Evolutionary conservation across 1,139 yeast species (phyloP).

Genomic region (Fermentozyma sake): DNA sequence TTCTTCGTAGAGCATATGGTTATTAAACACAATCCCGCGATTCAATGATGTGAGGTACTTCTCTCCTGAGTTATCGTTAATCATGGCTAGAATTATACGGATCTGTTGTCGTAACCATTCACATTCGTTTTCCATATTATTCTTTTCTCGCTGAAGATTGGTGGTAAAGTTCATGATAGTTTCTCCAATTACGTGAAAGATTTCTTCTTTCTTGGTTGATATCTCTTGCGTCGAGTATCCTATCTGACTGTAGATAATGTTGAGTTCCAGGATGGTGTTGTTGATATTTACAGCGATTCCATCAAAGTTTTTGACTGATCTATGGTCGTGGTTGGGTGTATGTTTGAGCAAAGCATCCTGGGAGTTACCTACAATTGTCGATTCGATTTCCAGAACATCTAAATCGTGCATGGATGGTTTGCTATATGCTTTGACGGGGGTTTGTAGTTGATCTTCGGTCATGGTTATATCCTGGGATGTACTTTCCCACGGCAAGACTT

Average conservation of each 20-base stretch:
- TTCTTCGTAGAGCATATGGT: conserved; percentile 17
- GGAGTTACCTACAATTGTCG: conserved; percentile 6
- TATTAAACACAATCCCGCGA: conserved; percentile 31
- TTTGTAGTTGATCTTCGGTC: too few species aligned
- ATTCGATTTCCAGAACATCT: conserved; percentile 10
- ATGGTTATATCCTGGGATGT: too few species aligned
- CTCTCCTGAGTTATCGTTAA: conserved; percentile 34
- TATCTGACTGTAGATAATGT: conserved; percentile 30
- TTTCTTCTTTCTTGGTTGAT: conserved; percentile 31
- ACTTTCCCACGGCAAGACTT: too few species aligned
- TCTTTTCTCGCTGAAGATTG: conserved; percentile 34
- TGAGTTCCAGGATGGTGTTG: conserved; percentile 31
- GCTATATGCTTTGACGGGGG: conserved; percentile 1
- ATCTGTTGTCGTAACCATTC: conserved; percentile 47
- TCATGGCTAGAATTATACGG: conserved; percentile 36
- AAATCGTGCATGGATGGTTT: conserved; percentile 1
- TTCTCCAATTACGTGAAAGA: conserved; percentile 36
- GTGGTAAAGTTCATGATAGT: conserved; percentile 33
- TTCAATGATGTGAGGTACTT: conserved; percentile 19
- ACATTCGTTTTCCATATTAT: conserved; percentile 39
- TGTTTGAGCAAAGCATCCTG: not conserved
- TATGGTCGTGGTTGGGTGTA: not conserved
- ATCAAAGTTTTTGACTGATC: conserved; percentile 5
- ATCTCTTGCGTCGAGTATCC: conserved; percentile 37
- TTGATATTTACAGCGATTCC: conserved; percentile 18